Evolutionary conservation across 2,329 filamentous ascomycete species (phyloP), one percentile per base, ranked within the genome.

Genomic region (Penicillium vulpinum): DNA sequence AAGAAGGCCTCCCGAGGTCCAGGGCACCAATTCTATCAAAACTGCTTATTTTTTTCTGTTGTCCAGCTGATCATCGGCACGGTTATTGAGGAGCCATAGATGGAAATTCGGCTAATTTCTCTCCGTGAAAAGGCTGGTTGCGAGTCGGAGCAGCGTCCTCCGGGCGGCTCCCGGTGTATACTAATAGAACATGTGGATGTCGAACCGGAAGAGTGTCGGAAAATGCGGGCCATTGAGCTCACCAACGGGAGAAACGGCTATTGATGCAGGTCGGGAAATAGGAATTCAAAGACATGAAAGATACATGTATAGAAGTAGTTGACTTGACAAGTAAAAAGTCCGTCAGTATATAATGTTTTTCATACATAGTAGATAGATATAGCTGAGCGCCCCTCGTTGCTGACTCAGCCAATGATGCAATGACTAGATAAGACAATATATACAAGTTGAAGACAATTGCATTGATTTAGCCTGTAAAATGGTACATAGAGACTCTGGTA

Each of bases 131-230:
- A 45, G 21, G 22, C 22, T n/a, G 41, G 53, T 56, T 21, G 24
- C 31, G 54, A 56, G 22, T 56, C 54, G 54, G 54, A 56, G 54
- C 54, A 56, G 54, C 26, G 54, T 56, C 54, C 54, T 56, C 54
- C 54, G 54, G 54, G 26, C 29, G 54, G 54, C 40, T 56, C 48
- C 54, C 54, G 54, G 54, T 56, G 54, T 56, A 36, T 56, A 51
- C 38, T 44, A 40, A 33, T 22, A 52, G 33, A 40, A 44, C 18
- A 15, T 36, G 53, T 33, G 43, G 51, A 48, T 48, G 31, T 51
- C 39, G 22, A 43, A 11, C 35, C 44, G 48, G 54, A 56, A 33
- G 35, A 36, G 39, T 29, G 41, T 52, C 29, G 41, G 51, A 45
- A 47, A 48, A 39, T 54, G 26, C 44, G 43, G 51, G 43, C 44